These are phyloP conservation scores for Collariella sp. DNA, from an alignment of 495 filamentous ascomycete species.

Conservation along the genomic window DNA sequence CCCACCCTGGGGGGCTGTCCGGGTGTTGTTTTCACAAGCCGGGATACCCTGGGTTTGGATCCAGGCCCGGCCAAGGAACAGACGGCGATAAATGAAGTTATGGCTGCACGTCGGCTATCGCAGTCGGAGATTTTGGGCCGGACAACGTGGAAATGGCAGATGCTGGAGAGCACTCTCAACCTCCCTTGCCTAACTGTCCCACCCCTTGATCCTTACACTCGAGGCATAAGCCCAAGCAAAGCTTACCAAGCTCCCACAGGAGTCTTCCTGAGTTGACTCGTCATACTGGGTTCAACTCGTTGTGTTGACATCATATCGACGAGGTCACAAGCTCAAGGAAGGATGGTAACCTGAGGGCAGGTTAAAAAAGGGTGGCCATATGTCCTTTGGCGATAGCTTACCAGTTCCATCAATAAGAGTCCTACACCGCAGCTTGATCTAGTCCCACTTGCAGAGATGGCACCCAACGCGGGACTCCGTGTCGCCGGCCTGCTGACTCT, in stretches of 20 bases:
- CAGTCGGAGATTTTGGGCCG: no score
- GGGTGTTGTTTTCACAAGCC: no score
- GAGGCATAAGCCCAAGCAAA: not conserved
- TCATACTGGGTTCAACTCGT: not conserved
- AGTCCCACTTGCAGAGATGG: not conserved
- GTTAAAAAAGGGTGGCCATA: not conserved
- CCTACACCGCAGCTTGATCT: not conserved
- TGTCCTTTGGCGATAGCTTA: not conserved
- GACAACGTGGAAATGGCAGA: no score
- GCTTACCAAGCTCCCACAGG: not conserved
- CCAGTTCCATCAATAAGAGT: not conserved
- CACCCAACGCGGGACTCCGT: not conserved
- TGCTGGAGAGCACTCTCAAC: no score
- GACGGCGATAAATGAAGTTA: no score
- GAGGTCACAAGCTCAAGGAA: not conserved
- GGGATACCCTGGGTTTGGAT: no score
- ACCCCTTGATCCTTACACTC: no score
- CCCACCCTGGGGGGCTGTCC: no score
- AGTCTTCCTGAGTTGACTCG: not conserved
- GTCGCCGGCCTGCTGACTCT: constrained; percentile 16
- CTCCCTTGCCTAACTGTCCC: no score
- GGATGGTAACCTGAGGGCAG: not conserved
- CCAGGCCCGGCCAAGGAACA: no score
- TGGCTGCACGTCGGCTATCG: no score
- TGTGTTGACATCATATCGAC: not conserved